Evolutionary conservation across 441 rosid genomes (phyloP).

Genomic region (Syzygium syzygioides): DNA sequence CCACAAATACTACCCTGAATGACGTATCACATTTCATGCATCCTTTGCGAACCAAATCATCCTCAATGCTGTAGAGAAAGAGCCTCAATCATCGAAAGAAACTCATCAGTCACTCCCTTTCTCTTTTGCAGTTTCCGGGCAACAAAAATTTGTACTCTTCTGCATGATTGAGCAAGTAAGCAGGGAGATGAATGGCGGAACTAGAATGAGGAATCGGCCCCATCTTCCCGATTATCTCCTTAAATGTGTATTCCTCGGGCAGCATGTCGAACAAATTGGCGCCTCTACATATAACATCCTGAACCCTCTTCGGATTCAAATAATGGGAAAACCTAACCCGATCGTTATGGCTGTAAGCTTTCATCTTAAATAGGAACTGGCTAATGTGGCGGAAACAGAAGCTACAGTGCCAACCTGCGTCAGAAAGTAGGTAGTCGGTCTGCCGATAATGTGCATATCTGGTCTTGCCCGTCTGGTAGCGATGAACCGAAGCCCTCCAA

Average conservation of each 20-base stretch:
- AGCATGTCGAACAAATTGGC: slow-evolving; percentile 15
- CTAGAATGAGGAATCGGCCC: slow-evolving; percentile 11
- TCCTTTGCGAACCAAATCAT: not conserved
- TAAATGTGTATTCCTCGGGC: slow-evolving; percentile 11
- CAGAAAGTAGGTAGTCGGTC: slow-evolving; percentile 4
- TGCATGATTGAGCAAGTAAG: slow-evolving; percentile 9
- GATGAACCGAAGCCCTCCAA: slow-evolving; percentile 18
- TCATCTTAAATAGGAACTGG: slow-evolving; percentile 15
- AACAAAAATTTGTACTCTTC: slow-evolving; percentile 9
- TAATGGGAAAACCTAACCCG: slow-evolving; percentile 14
- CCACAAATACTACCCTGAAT: not conserved
- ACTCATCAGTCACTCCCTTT: not conserved
- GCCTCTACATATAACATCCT: slow-evolving; percentile 12
- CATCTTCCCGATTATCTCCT: slow-evolving; percentile 20
- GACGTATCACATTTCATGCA: not conserved
- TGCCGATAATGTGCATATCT: slow-evolving; percentile 12
- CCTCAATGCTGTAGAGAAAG: not conserved
- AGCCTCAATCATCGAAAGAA: not conserved
- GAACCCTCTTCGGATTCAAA: slow-evolving; percentile 13
- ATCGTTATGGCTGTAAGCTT: slow-evolving; percentile 15
- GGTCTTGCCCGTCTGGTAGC: slow-evolving; percentile 8
- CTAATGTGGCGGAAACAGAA: slow-evolving; percentile 18
- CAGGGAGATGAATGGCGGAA: slow-evolving; percentile 17
- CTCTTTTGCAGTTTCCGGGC: slow-evolving; percentile 17
- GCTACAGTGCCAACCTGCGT: slow-evolving; percentile 17